phyloP scores from a whole-genome alignment of 352 stramenopile species.

The Thalassiosira sp. region DNA sequence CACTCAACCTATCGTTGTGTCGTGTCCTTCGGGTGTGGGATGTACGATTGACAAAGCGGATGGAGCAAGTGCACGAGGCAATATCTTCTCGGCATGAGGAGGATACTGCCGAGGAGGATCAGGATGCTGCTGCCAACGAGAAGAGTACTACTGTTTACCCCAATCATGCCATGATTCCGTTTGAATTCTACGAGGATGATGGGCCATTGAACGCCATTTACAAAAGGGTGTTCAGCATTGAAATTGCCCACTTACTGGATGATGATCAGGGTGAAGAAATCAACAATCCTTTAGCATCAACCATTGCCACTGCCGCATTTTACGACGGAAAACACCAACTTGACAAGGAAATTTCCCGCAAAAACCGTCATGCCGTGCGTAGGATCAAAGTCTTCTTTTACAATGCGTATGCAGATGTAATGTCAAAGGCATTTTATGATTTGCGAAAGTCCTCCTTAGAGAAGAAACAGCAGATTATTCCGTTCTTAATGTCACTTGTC shows the following conservation, averaged over 20 bases:
- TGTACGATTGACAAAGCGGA: slow-evolving; percentile 21
- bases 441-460: background rate
- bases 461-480: slow-evolving; percentile 7
- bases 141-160: background rate
- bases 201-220: slow-evolving; percentile 52
- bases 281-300: slow-evolving; percentile 2
- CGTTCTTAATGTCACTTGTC: slow-evolving; percentile 38
- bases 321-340: slow-evolving; percentile 13
- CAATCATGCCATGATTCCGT: background rate
- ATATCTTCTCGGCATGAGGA: background rate
- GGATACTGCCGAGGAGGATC: background rate
- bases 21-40: slow-evolving; percentile 30
- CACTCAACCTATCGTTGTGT: slow-evolving; percentile 19
- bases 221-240: slow-evolving; percentile 52
- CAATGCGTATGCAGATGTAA: slow-evolving; percentile 43
- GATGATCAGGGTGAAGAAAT: no score
- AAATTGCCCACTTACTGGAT: slow-evolving; percentile 45
- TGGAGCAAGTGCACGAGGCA: no score
- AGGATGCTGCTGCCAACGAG: background rate
- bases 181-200: slow-evolving; percentile 46
- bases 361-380: slow-evolving; percentile 33
- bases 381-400: slow-evolving; percentile 59
- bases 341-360: slow-evolving; percentile 3
- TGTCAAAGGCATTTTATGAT: slow-evolving; percentile 35
- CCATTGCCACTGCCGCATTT: slow-evolving; percentile 27